Evolutionary conservation across 345 rosid genomes (phyloP).

Genomic region (Bruguiera gymnorhiza): DNA sequence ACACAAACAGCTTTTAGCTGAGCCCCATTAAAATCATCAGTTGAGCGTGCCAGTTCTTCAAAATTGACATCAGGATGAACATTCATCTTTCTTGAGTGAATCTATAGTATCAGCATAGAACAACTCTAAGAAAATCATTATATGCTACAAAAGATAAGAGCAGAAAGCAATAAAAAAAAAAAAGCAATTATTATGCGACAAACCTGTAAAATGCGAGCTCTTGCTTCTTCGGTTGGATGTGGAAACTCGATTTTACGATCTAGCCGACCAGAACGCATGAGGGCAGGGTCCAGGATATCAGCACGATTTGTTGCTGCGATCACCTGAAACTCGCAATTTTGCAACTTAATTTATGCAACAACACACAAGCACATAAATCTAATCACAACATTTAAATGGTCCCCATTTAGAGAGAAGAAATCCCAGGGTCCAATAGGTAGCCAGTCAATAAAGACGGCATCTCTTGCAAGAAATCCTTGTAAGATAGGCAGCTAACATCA

Average conservation of each 20-base stretch:
- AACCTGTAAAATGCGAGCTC: conserved; percentile 97
- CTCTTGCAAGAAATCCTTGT: not conserved
- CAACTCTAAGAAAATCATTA: not conserved
- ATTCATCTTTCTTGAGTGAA: conserved; percentile 99
- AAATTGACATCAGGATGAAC: conserved; percentile 96
- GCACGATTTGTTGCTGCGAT: conserved; percentile 99
- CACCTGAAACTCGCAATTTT: conserved; percentile 46
- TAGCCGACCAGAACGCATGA: conserved; percentile 97
- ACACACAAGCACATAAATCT: too few species aligned
- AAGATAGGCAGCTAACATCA: not conserved
- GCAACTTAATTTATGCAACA: too few species aligned
- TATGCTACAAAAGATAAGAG: not conserved
- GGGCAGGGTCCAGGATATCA: conserved; percentile 97
- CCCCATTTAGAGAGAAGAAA: too few species aligned
- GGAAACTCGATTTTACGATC: conserved; percentile 99
- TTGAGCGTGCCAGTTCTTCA: conserved; percentile 98
- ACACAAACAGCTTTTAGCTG: conserved; percentile 98
- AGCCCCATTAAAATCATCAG: conserved; percentile 98
- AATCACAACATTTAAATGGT: too few species aligned
- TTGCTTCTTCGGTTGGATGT: conserved; percentile 97
- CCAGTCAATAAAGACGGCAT: not conserved
- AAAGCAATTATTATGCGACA: not conserved
- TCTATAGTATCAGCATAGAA: conserved; percentile 38
- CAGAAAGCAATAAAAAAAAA: not conserved
- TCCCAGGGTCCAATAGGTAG: not conserved